Percentiles rank a stretch among this genome's conserved stretches.
Conservation (phyloP, 225 moss, liverwort and hornwort genomes). For the Bryoerythrophyllum caledonicum region DNA sequence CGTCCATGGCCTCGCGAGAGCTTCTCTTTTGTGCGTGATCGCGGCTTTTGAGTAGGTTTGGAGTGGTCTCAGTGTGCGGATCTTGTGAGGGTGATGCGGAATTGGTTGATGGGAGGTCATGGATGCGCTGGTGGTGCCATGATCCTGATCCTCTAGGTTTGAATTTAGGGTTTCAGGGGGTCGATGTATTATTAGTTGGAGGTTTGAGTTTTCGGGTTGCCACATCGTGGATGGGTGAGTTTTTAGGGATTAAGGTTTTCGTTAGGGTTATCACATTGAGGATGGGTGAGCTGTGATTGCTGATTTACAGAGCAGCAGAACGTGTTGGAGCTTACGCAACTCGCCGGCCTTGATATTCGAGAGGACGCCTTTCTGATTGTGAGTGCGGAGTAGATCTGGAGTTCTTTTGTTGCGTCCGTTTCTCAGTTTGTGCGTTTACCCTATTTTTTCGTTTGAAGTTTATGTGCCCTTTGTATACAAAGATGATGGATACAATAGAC, state of each 20-base stretch:
- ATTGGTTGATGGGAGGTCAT: background rate
- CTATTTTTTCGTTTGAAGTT: no score
- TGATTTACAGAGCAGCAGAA: slow-evolving; percentile 78
- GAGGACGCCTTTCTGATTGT: slow-evolving; percentile 84
- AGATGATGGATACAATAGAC: background rate
- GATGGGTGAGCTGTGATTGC: background rate
- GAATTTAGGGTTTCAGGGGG: slow-evolving; percentile 36
- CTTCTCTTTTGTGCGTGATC: no score
- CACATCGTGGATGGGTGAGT: slow-evolving; percentile 13
- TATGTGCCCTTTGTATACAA: background rate
- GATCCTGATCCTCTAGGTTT: slow-evolving; percentile 30
- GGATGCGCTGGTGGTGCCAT: background rate
- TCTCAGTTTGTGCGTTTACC: background rate
- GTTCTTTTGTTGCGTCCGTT: background rate
- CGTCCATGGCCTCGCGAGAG: no score
- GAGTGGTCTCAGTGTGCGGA: slow-evolving; percentile 10
- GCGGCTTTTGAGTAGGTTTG: background rate
- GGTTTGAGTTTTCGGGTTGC: background rate
- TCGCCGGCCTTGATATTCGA: slow-evolving; percentile 87
- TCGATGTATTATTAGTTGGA: background rate
- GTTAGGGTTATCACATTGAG: slow-evolving; percentile 16
- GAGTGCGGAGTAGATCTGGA: slow-evolving; percentile 48
- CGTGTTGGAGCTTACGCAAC: slow-evolving; percentile 90
- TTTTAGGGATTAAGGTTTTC: background rate
- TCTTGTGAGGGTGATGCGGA: slow-evolving; percentile 8